Evolutionary conservation across 1,284 basidiomycete species (phyloP), one percentile per base, ranked within the genome.

Genomic region (Naganishia liquefaciens): DNA sequence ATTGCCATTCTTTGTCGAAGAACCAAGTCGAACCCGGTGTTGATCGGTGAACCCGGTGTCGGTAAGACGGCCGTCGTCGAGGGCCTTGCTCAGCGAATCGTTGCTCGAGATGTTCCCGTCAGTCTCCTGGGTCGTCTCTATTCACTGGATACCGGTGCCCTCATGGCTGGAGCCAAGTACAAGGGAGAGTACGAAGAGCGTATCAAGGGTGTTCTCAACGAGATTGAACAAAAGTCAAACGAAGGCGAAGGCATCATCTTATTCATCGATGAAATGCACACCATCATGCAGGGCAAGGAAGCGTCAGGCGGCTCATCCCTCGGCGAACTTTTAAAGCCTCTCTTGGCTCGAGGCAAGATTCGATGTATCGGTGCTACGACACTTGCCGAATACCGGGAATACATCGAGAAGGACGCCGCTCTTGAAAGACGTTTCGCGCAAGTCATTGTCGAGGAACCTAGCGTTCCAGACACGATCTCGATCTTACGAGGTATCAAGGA

Each of bases 151-250:
- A 90, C 97, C 87, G 95, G 93, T 70, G 90, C 93, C 0, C 84
- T 97, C 66, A 95, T 94, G 89, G 92, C 93, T 6, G 93, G 95
- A 61, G 94, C 81, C 43, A 93, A 92, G 77, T 95, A 91, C 82
- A 93, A 92, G 78, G 94, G 94, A 67, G 93, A 98, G 80, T 99
- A 94, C 79, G 95, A 99, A 80, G 95, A 99, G 77, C 89, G 95
- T 54, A 87, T 98, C 80, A 98, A 97, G 80, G 82, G 88, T 15
- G 92, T 98, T 66, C 81, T 98, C 57, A 74, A 77, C 77, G 96
- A 99, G 79, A 88, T 98, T 68, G 95, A 98, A 79, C 94, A 96
- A 79, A 86, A 90, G 4, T 82, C 87, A 0, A 87, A 93, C 63
- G 86, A 92, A 53, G 93, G 91, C 49, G 85, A 83, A 3, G 88